A percentile compares a stretch with the other conserved stretches of the same genome.
These are phyloP conservation scores for Termitomyces heimii DNA, from an alignment of 768 basidiomycete species.

Conservation along the genomic window DNA sequence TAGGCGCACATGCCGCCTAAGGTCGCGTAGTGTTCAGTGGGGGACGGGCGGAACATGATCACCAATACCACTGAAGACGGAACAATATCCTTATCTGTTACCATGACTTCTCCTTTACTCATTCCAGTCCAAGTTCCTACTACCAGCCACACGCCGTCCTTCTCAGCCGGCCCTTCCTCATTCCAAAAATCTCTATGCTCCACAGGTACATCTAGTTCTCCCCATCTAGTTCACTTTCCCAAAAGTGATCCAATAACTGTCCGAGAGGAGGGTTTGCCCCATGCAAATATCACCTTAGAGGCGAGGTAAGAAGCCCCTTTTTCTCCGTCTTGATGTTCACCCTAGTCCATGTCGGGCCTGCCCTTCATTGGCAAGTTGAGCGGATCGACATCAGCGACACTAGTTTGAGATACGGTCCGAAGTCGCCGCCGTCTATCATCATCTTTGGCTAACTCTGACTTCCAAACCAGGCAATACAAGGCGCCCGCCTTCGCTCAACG, in stretches of 20 bases:
- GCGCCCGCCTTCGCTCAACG: slow-evolving; percentile 46
- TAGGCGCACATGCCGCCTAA: neutral
- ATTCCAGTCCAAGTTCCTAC: slow-evolving; percentile 3
- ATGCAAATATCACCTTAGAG: slow-evolving; percentile 50
- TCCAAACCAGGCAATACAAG: slow-evolving; percentile 55
- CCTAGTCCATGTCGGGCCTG: slow-evolving; percentile 21
- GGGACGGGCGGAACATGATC: neutral
- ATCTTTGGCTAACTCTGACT: slow-evolving; percentile 14
- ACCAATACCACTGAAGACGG: neutral
- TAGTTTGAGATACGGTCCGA: slow-evolving; percentile 27
- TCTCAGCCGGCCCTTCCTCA: slow-evolving; percentile 11
- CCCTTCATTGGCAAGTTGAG: slow-evolving; percentile 28
- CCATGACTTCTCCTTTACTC: slow-evolving; percentile 12
- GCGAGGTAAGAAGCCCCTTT: slow-evolving; percentile 54
- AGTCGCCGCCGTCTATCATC: slow-evolving; percentile 19
- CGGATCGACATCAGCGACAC: slow-evolving; percentile 16
- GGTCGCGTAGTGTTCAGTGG: neutral
- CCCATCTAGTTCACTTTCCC: slow-evolving; percentile 27
- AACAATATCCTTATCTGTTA: neutral
- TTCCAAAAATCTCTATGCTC: slow-evolving; percentile 22
- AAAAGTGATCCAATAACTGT: slow-evolving; percentile 35
- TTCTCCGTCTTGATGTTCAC: slow-evolving; percentile 19
- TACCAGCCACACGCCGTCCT: slow-evolving; percentile 13
- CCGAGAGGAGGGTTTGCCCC: slow-evolving; percentile 53
- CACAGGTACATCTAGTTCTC: slow-evolving; percentile 24